These are phyloP conservation scores for Leishmania mexicana DNA, from an alignment of 208 protist species.

Conservation along the genomic window DNA sequence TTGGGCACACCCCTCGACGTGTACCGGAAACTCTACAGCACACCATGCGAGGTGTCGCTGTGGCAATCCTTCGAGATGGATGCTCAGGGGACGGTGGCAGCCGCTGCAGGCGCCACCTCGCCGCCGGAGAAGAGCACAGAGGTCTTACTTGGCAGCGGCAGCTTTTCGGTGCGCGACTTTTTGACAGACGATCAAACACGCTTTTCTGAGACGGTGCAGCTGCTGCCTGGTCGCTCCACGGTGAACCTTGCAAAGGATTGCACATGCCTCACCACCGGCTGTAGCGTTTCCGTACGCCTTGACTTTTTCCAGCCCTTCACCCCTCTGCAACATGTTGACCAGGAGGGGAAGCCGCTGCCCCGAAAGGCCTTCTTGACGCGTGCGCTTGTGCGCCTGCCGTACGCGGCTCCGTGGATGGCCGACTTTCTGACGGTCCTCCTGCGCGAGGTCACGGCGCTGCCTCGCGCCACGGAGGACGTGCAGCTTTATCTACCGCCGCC, in stretches of 20 bases:
- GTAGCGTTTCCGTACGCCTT: constrained; percentile 50
- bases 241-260: constrained; percentile 16
- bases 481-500: constrained; percentile 32
- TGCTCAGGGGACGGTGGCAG: background rate
- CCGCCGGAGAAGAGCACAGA: constrained; percentile 11
- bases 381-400: constrained; percentile 73
- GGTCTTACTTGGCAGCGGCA: constrained; percentile 49
- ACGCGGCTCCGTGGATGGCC: constrained; percentile 51
- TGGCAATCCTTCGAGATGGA: constrained; percentile 33
- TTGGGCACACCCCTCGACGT: constrained; percentile 36
- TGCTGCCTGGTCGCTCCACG: constrained; percentile 35
- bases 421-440: constrained; percentile 54
- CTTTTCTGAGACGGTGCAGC: constrained; percentile 46
- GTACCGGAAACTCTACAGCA: constrained; percentile 26
- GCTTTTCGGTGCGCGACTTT: constrained; percentile 54
- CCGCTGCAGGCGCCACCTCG: background rate
- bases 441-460: constrained; percentile 27
- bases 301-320: constrained; percentile 73
- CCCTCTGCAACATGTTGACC: constrained; percentile 56
- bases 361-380: constrained; percentile 58
- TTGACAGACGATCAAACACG: constrained; percentile 45
- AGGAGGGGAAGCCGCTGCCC: constrained; percentile 31
- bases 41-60: constrained; percentile 33
- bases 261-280: constrained; percentile 55
- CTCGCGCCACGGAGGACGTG: constrained; percentile 34